A percentile compares a stretch with the other conserved stretches of the same genome.
phyloP scores from a whole-genome alignment of 2,329 filamentous ascomycete species.

The Emmonsiellopsis sp. region DNA sequence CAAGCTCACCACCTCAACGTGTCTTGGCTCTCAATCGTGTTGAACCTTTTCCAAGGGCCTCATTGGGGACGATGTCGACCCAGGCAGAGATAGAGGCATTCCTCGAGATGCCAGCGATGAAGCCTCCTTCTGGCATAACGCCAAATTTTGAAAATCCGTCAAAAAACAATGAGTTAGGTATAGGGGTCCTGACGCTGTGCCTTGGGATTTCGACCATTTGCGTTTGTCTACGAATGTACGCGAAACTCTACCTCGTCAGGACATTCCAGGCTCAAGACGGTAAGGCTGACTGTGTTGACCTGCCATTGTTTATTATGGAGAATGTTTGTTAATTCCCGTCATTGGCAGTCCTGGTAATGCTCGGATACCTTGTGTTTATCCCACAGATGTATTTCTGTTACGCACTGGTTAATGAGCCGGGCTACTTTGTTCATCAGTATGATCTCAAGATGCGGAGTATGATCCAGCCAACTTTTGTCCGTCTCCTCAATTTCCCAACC shows the following conservation, averaged over 20 bases:
- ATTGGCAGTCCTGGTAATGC: not conserved
- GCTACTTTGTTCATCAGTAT: slow-evolving; percentile 31
- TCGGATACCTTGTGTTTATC: slow-evolving; percentile 8
- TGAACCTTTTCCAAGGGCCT: not conserved
- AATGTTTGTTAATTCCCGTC: not conserved
- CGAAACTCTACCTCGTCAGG: slow-evolving; percentile 11
- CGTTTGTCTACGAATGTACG: slow-evolving; percentile 11
- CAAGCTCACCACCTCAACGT: no score
- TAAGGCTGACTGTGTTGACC: not conserved
- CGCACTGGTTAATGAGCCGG: slow-evolving; percentile 18
- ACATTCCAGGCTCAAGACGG: slow-evolving; percentile 8
- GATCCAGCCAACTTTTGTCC: slow-evolving; percentile 17
- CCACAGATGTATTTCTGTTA: slow-evolving; percentile 16
- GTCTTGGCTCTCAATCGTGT: not conserved
- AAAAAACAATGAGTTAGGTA: slow-evolving; percentile 14
- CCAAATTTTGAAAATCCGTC: slow-evolving; percentile 16
- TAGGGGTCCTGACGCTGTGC: slow-evolving; percentile 14
- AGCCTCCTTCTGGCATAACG: slow-evolving; percentile 8
- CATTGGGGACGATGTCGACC: not conserved
- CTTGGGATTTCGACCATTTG: slow-evolving; percentile 8
- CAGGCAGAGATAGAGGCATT: not conserved
- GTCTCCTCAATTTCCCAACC: not conserved
- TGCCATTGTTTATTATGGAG: not conserved
- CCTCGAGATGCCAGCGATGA: not conserved
- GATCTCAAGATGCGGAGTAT: slow-evolving; percentile 21